Base-by-base conservation (phyloP, 257 asterid species). In the Osmanthus fragrans region DNA sequence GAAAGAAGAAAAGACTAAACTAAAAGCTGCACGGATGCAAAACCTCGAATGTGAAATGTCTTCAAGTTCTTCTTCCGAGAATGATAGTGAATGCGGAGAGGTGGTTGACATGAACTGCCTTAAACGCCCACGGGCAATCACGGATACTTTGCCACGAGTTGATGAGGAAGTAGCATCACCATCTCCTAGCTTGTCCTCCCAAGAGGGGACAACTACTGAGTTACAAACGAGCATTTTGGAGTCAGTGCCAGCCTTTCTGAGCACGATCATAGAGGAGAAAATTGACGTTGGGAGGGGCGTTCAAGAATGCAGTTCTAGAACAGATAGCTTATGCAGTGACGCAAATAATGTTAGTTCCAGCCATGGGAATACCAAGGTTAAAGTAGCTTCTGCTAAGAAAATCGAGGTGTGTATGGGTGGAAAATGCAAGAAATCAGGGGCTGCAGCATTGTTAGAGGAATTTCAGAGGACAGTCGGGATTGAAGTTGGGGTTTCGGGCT, bases 371-470 rank as follows among this genome's bases (percentile, higher is more conserved):
- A 74, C 79, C 12, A 49, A 30, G 10, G 77, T 37, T 45, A 42
- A 58, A 16, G 64, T 79, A n/a, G 49, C 75, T 11, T 67, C 77
- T 27, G 54, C 85, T 9, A 87, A 77, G 85, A 89, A 81, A 86
- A 81, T 94, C 0, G 94, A 94, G 77, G 98, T 94, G 8, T 94
- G 98, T 39, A 85, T 94, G 96, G 98, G 97, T 3, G 94, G 97
- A 2, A 94, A 94, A n/a, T 94, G 98, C 91, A 92, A 89, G 91
- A 90, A 87, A 75, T 84, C 90, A 0, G 97, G 97, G 0, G 91
- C 92, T 1, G 83, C 36, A 1, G 83, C 80, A 10, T 30, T 92
- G 37, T n/a, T 95, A 72, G 94, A 89, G 27, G 89, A 90, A 74
- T 88, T 95, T 30, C 89, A 84, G 79, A 84, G 76, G 72, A 82